phyloP scores from a whole-genome alignment of 1,139 yeast species.

The Pneumocystis jirovecii region DNA sequence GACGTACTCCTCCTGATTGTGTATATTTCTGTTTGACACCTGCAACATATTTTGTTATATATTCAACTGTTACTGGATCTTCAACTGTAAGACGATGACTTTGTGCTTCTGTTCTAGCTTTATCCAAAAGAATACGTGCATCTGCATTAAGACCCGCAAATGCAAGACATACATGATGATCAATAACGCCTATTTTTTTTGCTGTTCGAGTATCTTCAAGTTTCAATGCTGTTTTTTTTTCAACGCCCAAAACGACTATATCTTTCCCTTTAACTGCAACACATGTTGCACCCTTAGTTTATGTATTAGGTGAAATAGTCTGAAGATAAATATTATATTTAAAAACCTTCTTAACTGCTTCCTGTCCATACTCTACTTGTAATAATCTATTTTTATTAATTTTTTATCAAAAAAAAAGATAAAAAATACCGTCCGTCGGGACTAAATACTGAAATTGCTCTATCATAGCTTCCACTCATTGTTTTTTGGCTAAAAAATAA shows the following conservation, averaged over 20 bases:
- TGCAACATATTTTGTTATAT: constrained; percentile 84
- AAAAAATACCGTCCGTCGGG: constrained; percentile 98
- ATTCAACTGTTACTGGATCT: constrained; percentile 85
- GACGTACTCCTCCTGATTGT: constrained; percentile 96
- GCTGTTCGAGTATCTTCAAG: constrained; percentile 96
- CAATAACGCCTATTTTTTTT: constrained; percentile 79
- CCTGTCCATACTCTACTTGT: constrained; percentile 89
- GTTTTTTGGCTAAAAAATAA: background rate
- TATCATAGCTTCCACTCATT: constrained; percentile 93
- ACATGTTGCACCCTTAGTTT: constrained; percentile 21
- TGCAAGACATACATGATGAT: constrained; percentile 78
- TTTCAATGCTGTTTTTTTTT: constrained; percentile 85
- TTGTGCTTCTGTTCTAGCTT: constrained; percentile 93
- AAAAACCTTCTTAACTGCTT: constrained; percentile 96
- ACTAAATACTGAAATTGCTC: constrained; percentile 83
- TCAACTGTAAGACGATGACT: constrained; percentile 88
- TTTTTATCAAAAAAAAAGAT: constrained; percentile 27
- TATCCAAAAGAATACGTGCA: constrained; percentile 85
- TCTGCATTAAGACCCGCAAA: constrained; percentile 98
- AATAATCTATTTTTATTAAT: constrained; percentile 1
- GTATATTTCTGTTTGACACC: constrained; percentile 95
- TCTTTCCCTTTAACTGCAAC: constrained; percentile 82
- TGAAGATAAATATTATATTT: constrained; percentile 38
- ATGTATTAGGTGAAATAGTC: background rate
- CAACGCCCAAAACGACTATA: constrained; percentile 88